Conservation (phyloP, 169 alveolate species). For the Cryptosporidium parvum region DNA sequence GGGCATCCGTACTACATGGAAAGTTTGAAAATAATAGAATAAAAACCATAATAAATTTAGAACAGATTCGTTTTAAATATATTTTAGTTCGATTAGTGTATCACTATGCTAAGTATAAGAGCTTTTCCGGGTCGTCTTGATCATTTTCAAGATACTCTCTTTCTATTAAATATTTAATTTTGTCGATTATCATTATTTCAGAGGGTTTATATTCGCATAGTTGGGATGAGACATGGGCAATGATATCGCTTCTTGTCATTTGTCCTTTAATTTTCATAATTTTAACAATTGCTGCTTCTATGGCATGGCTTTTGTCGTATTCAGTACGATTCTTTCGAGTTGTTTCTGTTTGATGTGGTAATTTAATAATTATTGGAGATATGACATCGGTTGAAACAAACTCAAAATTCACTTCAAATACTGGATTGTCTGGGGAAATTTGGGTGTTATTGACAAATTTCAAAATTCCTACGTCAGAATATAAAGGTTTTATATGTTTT, state of each 20-base stretch:
- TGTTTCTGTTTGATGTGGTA: conserved; percentile 79
- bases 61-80: too few species aligned
- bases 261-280: conserved; percentile 89
- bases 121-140: conserved; percentile 33
- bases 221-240: conserved; percentile 77
- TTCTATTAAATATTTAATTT: conserved; percentile 34
- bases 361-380: not conserved
- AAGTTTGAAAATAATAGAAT: too few species aligned
- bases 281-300: conserved; percentile 92
- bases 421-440: not conserved
- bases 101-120: conserved; percentile 10
- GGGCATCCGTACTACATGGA: not conserved
- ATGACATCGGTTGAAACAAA: not conserved
- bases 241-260: conserved; percentile 67
- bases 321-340: conserved; percentile 77
- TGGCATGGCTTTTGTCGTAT: conserved; percentile 90
- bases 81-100: not conserved
- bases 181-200: not conserved
- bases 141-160: conserved; percentile 52
- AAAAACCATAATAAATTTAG: not conserved
- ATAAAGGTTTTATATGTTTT: conserved; percentile 44
- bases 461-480: not conserved
- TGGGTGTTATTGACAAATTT: not conserved
- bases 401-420: conserved; percentile 9
- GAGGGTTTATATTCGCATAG: conserved; percentile 10